Evolutionary conservation across 139 green algal species (phyloP).

Genomic region (Chara braunii): DNA sequence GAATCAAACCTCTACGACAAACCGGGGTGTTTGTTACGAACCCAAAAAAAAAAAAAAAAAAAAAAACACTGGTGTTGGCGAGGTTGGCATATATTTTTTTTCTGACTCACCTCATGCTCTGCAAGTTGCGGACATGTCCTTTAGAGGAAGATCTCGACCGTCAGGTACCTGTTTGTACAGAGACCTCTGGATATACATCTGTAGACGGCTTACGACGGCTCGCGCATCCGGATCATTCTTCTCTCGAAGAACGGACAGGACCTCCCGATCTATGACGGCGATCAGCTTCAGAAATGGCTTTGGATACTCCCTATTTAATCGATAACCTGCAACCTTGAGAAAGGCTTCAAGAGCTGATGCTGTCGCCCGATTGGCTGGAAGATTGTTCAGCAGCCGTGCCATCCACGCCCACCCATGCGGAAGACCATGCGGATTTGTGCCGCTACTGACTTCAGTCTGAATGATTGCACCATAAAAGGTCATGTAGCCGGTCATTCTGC

Average conservation of each 20-base stretch:
- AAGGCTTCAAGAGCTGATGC: conserved; percentile 39
- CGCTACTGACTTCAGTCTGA: conserved; percentile 15
- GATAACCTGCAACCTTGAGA: conserved; percentile 45
- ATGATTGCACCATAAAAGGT: conserved; percentile 40
- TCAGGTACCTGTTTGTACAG: no score
- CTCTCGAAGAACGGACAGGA: conserved; percentile 22
- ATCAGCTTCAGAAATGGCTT: conserved; percentile 42
- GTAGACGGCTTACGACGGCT: conserved; percentile 27
- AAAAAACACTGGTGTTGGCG: no score
- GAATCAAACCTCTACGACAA: no score
- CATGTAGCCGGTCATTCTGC: conserved; percentile 40
- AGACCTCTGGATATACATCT: conserved; percentile 47
- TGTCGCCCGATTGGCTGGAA: conserved; percentile 40
- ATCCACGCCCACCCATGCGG: conserved; percentile 41
- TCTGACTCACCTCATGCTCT: no score
- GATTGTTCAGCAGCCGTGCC: conserved; percentile 41
- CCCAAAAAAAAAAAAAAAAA: no score
- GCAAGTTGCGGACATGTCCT: no score
- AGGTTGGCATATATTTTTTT: no score
- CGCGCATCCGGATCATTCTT: conserved; percentile 32
- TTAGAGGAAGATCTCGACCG: no score
- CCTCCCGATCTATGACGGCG: conserved; percentile 23
- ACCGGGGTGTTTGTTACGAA: no score
- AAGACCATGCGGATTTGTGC: conserved; percentile 33
- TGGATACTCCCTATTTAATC: conserved; percentile 22